phyloP scores from a whole-genome alignment of 139 green algal species.

The Diplosphaera chodatii region DNA sequence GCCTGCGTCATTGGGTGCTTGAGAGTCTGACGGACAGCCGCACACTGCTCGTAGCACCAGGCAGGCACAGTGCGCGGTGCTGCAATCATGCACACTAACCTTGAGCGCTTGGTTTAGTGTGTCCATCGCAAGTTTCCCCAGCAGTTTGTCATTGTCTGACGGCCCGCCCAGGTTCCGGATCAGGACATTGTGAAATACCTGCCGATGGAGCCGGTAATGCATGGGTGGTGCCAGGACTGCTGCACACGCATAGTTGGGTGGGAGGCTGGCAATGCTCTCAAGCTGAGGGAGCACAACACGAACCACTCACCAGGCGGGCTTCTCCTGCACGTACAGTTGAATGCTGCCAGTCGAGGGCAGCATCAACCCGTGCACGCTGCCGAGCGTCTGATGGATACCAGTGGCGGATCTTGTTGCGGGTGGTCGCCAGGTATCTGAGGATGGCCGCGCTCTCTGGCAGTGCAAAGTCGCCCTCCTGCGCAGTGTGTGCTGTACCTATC shows the following conservation, averaged over 20 bases:
- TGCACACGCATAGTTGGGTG: no score
- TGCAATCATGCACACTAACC: neutral
- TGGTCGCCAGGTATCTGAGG: neutral
- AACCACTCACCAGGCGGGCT: neutral
- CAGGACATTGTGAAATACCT: neutral
- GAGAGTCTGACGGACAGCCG: neutral
- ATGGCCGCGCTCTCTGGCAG: neutral
- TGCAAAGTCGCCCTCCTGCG: neutral
- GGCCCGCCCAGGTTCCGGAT: neutral
- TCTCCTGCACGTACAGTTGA: neutral
- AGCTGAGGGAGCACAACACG: no score
- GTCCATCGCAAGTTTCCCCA: neutral
- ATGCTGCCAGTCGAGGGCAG: constrained; percentile 2
- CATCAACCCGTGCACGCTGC: neutral
- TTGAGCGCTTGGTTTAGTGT: neutral
- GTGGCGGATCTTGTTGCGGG: neutral
- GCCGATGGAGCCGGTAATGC: no score
- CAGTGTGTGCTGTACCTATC: no score
- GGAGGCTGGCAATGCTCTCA: no score
- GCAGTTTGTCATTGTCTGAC: neutral
- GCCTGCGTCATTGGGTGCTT: neutral
- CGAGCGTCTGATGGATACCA: neutral
- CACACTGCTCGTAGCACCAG: neutral
- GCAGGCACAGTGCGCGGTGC: neutral
- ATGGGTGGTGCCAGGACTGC: no score